Evolutionary conservation across 2,329 filamentous ascomycete genomes (phyloP).

Genomic region (Bisporella sp.): DNA sequence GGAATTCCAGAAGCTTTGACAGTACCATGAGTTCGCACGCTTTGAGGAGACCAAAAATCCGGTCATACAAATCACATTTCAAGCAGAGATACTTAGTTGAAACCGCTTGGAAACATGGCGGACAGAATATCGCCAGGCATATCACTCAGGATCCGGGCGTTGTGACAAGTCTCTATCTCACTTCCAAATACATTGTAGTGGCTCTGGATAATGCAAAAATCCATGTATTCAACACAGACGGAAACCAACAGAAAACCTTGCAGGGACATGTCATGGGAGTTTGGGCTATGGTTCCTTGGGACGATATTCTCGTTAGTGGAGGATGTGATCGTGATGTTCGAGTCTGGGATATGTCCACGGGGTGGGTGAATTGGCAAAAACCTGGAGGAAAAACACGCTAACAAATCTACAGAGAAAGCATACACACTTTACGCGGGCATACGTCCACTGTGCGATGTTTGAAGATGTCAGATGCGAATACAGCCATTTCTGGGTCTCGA

Average conservation of each 20-base stretch:
- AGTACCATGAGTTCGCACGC: constrained; percentile 34
- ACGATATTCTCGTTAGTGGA: constrained; percentile 88
- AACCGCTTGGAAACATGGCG: constrained; percentile 90
- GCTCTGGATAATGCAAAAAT: constrained; percentile 98
- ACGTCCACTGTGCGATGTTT: constrained; percentile 94
- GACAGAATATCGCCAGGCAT: constrained; percentile 73
- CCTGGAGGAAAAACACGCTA: constrained; percentile 16
- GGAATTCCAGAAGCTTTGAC: constrained; percentile 46
- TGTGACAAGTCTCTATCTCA: constrained; percentile 90
- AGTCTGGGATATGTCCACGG: constrained; percentile 92
- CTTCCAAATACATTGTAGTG: constrained; percentile 93
- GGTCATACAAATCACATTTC: constrained; percentile 93
- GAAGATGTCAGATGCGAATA: constrained; percentile 93
- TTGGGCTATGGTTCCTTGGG: constrained; percentile 99
- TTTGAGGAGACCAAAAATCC: constrained; percentile 53
- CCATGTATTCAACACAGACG: constrained; percentile 92
- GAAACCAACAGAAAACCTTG: constrained; percentile 79
- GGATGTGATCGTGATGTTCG: constrained; percentile 95
- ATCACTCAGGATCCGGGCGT: constrained; percentile 96
- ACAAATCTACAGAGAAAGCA: constrained; percentile 49
- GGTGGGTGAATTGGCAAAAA: constrained; percentile 48
- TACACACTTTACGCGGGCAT: constrained; percentile 84
- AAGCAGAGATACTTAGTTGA: constrained; percentile 97
- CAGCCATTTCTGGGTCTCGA: constrained; percentile 91
- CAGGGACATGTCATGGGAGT: constrained; percentile 98